Percentiles rank a stretch among this genome's conserved stretches.
Evolutionary conservation across 2,329 filamentous ascomycete genomes (phyloP).

Genomic region (Fusarium marasasianum): DNA sequence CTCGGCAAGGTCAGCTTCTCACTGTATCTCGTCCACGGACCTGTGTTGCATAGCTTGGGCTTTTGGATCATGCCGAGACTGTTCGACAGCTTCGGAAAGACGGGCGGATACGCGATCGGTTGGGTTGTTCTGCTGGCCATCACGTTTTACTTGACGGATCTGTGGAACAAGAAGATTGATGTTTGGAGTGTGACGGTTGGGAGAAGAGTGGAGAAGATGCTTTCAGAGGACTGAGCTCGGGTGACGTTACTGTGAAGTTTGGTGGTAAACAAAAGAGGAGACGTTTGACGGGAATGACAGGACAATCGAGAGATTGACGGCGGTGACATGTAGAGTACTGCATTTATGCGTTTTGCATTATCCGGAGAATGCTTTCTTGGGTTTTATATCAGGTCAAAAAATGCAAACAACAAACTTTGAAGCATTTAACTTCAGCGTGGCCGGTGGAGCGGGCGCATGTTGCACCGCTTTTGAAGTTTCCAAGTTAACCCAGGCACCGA

Average conservation of each 20-base stretch:
- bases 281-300: neutral
- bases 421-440: neutral
- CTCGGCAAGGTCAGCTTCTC: constrained; percentile 53
- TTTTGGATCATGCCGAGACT: constrained; percentile 63
- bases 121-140: constrained; percentile 45
- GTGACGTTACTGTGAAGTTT: neutral
- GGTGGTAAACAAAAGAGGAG: neutral
- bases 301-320: neutral
- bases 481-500: neutral
- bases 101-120: constrained; percentile 45
- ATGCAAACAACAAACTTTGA: neutral
- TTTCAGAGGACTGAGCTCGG: constrained; percentile 12
- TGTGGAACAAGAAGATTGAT: constrained; percentile 50
- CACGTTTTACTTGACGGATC: constrained; percentile 48
- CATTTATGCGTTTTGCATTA: neutral
- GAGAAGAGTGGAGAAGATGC: constrained; percentile 46
- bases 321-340: neutral
- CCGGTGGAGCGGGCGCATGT: neutral
- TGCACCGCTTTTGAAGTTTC: neutral
- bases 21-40: constrained; percentile 60
- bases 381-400: neutral
- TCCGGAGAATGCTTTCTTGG: neutral
- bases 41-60: constrained; percentile 66
- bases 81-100: constrained; percentile 49
- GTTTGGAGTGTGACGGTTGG: constrained; percentile 51